Conservation (phyloP, 805 yeast species). For the Dipodascopsis uninucleata region DNA sequence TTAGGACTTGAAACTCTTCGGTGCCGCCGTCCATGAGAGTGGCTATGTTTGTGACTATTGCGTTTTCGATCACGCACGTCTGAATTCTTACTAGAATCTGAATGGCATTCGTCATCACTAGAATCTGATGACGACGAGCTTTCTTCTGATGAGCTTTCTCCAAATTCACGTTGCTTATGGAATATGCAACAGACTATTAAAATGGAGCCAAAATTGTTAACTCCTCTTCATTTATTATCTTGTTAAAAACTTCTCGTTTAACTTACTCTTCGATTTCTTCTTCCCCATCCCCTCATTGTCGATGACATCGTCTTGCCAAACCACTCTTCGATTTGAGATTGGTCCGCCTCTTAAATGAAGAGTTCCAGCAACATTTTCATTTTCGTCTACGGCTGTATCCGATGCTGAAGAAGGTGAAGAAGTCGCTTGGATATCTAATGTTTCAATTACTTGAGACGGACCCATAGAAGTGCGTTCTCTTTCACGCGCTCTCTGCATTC, state of each 20-base stretch:
- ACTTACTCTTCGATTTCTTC: constrained; percentile 74
- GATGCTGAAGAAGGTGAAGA: constrained; percentile 1
- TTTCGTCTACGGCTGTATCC: not conserved
- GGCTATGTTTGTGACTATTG: constrained; percentile 10
- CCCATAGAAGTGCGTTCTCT: constrained; percentile 14
- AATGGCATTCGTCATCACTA: constrained; percentile 35
- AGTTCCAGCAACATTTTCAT: constrained; percentile 19
- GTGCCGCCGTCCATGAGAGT: constrained; percentile 32
- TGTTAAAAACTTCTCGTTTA: not conserved
- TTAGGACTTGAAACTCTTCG: constrained; percentile 54
- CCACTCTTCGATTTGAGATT: constrained; percentile 45
- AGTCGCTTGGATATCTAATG: constrained; percentile 5
- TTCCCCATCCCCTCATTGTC: constrained; percentile 87
- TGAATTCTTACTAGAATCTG: constrained; percentile 8
- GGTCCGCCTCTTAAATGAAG: constrained; percentile 24
- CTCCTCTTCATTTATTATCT: no score
- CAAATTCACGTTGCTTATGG: constrained; percentile 40
- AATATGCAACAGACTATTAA: constrained; percentile 59
- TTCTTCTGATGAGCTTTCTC: constrained; percentile 37
- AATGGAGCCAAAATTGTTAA: no score
- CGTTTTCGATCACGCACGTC: constrained; percentile 1
- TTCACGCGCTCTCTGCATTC: constrained; percentile 19
- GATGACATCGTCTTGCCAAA: constrained; percentile 81
- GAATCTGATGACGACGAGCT: constrained; percentile 37
- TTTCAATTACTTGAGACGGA: constrained; percentile 15